Conservation (phyloP, 805 yeast genomes). For the Candida loeiensis region DNA sequence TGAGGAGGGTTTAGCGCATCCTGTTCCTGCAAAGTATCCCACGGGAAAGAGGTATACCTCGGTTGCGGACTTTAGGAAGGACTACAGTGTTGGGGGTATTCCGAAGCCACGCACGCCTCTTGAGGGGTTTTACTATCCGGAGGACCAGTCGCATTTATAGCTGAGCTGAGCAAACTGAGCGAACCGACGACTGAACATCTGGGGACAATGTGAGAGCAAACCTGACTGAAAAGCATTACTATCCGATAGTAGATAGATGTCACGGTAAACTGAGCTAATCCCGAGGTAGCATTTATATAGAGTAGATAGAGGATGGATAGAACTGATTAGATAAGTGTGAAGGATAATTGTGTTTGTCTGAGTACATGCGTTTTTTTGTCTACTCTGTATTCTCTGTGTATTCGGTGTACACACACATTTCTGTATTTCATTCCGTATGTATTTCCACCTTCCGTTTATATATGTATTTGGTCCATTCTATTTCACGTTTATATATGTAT, state of each 20-base stretch:
- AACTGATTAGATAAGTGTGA: no score
- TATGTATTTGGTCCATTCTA: no score
- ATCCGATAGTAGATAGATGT: background rate
- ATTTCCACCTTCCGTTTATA: no score
- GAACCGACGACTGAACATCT: background rate
- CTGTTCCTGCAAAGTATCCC: constrained; percentile 43
- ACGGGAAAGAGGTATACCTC: constrained; percentile 44
- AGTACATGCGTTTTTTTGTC: no score
- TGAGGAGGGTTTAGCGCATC: constrained; percentile 16
- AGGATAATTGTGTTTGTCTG: no score
- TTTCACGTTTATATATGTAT: no score
- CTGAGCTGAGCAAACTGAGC: background rate
- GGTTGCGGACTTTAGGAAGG: constrained; percentile 55
- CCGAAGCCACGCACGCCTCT: constrained; percentile 49
- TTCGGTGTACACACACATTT: no score
- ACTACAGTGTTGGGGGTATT: constrained; percentile 52
- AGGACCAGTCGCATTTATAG: constrained; percentile 13
- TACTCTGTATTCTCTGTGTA: no score
- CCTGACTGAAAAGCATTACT: background rate
- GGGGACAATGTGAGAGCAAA: background rate
- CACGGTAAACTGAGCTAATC: no score
- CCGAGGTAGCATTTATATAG: no score
- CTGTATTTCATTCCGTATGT: no score
- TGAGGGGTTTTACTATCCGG: constrained; percentile 23
- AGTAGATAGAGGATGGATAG: no score